Conservation (phyloP, 176 grass and related monocot genomes). For the Oryza glaberrima region DNA sequence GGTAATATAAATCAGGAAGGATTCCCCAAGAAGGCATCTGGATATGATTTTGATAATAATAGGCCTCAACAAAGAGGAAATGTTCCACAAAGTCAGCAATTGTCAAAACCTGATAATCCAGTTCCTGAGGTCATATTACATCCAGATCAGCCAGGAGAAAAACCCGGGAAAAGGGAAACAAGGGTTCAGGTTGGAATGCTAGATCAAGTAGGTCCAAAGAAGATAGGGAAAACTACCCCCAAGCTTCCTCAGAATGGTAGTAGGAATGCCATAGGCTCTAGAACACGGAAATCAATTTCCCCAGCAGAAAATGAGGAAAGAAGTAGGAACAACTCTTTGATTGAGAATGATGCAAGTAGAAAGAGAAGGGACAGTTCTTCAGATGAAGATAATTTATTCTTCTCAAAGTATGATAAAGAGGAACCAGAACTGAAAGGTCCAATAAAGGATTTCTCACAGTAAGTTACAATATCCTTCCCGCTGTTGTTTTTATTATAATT, state of each 20-base stretch:
- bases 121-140: conserved; percentile 51
- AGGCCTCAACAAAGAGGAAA: conserved; percentile 55
- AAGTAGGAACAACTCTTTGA: conserved; percentile 63
- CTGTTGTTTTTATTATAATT: conserved; percentile 21
- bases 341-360: conserved; percentile 49
- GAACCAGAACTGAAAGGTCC: conserved; percentile 81
- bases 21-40: conserved; percentile 38
- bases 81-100: conserved; percentile 53
- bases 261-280: conserved; percentile 46
- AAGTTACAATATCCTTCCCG: conserved; percentile 47
- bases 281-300: conserved; percentile 50
- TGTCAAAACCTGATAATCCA: conserved; percentile 51
- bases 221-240: conserved; percentile 37
- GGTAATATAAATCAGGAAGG: conserved; percentile 54
- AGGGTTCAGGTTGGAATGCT: conserved; percentile 42
- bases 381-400: conserved; percentile 77
- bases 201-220: conserved; percentile 51
- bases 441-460: conserved; percentile 82
- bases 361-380: conserved; percentile 71
- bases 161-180: conserved; percentile 51
- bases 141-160: conserved; percentile 47
- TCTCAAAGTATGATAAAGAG: conserved; percentile 87
- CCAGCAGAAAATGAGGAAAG: conserved; percentile 56
- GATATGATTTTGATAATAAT: conserved; percentile 58
- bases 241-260: conserved; percentile 55